Base-by-base conservation (phyloP, 768 basidiomycete genomes). In the Lactarius trivialis region DNA sequence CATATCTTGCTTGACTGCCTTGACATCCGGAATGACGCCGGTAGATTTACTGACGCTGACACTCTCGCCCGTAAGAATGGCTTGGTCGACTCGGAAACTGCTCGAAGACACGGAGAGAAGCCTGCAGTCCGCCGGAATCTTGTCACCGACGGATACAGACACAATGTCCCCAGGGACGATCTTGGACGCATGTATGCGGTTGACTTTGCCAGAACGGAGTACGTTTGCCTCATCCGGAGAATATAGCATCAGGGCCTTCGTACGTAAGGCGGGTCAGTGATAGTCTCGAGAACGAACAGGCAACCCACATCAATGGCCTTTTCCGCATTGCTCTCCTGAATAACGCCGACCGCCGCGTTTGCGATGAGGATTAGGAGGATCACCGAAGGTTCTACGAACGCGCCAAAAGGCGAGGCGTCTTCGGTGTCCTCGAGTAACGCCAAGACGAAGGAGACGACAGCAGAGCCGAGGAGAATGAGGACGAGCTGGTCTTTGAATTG, bases 401-500 rank as follows among this genome's bases (percentile, higher is more conserved):
- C 95, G 37, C 91, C 86, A 67, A 84, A 81, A 64, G 85, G 78
- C 60, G 79, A 80, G 60, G 85, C 78, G 55, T 84, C 85, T 14
- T 84, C 80, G 1, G 83, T 78, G 61, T 89, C 85, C 70, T 99
- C 96, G 60, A 98, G 78, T 34, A 96, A 74, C 8, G 96, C 96
- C 43, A 99, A 79, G 15, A 95, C 78, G 74, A 99, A 95, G 11
- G 96, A 98, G 67, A 98, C 81, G 50, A 91, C 86, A 14, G 96
- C 96, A 1, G 94, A 97, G 2, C 82, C 94, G 51, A 99, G 87
- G 36, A 99, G 83, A 71, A 99, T 98, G 65, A 99, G 86, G 45
- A 99, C 96, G 32, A 99, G 84, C 74, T 97, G 93, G 76, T 99
- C 96, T 79, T 98, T 89, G 81, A 99, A 99, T 76, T 99, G 96